Base-by-base conservation (phyloP, 805 yeast species). In the Clavispora vitiphila region DNA sequence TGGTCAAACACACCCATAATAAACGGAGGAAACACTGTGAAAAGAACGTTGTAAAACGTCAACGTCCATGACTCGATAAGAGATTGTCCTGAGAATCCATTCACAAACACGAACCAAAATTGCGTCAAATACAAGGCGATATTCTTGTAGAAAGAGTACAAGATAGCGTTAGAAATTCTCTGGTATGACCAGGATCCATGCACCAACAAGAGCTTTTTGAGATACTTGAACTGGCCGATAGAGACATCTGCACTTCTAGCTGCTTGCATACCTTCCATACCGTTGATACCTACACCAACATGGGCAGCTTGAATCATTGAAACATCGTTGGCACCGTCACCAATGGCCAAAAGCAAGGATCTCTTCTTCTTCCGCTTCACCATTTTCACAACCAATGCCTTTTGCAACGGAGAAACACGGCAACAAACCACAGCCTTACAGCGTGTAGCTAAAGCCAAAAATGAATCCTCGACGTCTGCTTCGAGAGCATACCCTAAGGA, bases 261-360 rank as follows among this genome's bases (percentile, higher is more conserved):
- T 9, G 99, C 99, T 65, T 93, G 99, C 88, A 90, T 89, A 52
- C 99, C 99, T 67, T 93, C 99, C 91, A 89, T 84, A 50, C 99
- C 99, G 64, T 95, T 86, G 48, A 93, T 95, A 60, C 99, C 99
- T 19, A 93, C 96, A 48, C 99, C 99, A 40, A 93, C 96, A 62
- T 93, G 98, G 0, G 99, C 99, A 12, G 99, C 98, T 64, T 93
- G 99, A 50, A 93, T 93, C 99, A 93, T 93, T 27, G 96, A 84
- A 31, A 93, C 99, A 67, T 93, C 99, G 58, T 93, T 93, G 3
- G 99, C 99, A 57, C 99, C 99, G 65, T 93, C 99, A 34, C 99
- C 99, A 57, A 93, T 84, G 1, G 99, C 98, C 45, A 93, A 69
- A 34, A 95, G 63, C 32, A 86, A 62, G 2, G 96, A 78, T 37